These are phyloP conservation scores for Pythium periplocum DNA, from an alignment of 352 stramenopile genomes.

Conservation along the genomic window DNA sequence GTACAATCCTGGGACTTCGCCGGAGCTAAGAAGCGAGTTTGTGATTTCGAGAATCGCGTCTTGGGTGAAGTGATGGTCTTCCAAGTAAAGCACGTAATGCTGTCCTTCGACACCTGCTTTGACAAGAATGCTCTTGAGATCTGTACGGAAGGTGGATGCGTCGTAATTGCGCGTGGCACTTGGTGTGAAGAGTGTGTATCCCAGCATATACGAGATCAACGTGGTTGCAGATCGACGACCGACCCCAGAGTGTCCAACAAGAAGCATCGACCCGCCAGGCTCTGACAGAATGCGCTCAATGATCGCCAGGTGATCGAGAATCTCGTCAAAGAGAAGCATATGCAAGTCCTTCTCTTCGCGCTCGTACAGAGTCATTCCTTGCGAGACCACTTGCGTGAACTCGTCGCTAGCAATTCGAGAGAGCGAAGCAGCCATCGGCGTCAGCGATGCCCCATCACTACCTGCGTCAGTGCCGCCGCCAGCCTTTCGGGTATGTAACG, in stretches of 20 bases:
- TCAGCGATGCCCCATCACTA: slow-evolving; percentile 2
- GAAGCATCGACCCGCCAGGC: slow-evolving; percentile 82
- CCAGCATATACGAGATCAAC: slow-evolving; percentile 86
- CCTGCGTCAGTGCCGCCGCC: slow-evolving; percentile 14
- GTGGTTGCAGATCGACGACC: slow-evolving; percentile 81
- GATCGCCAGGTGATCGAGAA: slow-evolving; percentile 88
- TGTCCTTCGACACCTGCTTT: slow-evolving; percentile 79
- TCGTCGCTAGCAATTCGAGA: slow-evolving; percentile 71
- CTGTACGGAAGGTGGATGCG: slow-evolving; percentile 66
- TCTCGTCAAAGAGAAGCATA: slow-evolving; percentile 92
- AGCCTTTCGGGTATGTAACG: slow-evolving; percentile 46
- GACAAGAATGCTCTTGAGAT: slow-evolving; percentile 88
- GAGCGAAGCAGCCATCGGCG: slow-evolving; percentile 26
- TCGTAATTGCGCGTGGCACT: slow-evolving; percentile 76
- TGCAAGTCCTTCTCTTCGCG: slow-evolving; percentile 92
- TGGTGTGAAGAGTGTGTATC: slow-evolving; percentile 83
- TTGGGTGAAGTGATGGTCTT: slow-evolving; percentile 91
- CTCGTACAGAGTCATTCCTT: slow-evolving; percentile 93
- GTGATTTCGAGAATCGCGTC: slow-evolving; percentile 89
- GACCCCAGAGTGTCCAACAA: slow-evolving; percentile 87
- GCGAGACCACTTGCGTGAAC: slow-evolving; percentile 77
- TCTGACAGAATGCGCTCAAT: slow-evolving; percentile 88
- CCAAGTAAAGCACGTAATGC: slow-evolving; percentile 88
- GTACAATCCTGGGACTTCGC: slow-evolving; percentile 91
- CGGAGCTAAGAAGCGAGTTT: slow-evolving; percentile 89